Evolutionary conservation across 1,284 basidiomycete species (phyloP).

Genomic region (Macrocystidia cucumis): DNA sequence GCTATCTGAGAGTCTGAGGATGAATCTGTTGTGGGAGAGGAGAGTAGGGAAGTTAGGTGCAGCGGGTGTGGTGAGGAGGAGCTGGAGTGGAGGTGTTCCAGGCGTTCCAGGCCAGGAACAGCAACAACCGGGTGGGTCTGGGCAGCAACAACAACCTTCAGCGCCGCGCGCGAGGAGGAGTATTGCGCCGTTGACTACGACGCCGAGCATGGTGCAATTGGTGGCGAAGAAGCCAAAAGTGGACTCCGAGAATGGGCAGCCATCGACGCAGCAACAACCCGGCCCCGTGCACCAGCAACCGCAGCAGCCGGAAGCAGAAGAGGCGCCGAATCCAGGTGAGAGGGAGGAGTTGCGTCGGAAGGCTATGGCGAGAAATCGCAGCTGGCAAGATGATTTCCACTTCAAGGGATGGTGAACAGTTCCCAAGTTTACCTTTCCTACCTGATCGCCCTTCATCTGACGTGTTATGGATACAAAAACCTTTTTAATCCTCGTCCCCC

Average conservation of each 20-base stretch:
- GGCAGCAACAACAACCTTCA: not conserved
- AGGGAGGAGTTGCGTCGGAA: slow-evolving; percentile 28
- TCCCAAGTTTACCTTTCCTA: too few species aligned
- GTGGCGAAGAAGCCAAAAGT: slow-evolving; percentile 22
- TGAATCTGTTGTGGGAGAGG: slow-evolving; percentile 83
- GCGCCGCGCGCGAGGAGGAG: slow-evolving; percentile 18
- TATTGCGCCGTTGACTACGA: slow-evolving; percentile 33
- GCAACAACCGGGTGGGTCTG: not conserved
- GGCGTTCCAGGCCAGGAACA: slow-evolving; percentile 4
- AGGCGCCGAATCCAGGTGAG: slow-evolving; percentile 19
- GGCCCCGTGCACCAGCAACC: slow-evolving; percentile 14
- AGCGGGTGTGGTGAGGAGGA: slow-evolving; percentile 20
- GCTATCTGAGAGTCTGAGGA: slow-evolving; percentile 76
- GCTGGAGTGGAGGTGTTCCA: slow-evolving; percentile 14
- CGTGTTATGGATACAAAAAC: too few species aligned
- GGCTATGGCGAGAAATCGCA: slow-evolving; percentile 51
- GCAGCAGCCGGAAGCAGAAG: slow-evolving; percentile 29
- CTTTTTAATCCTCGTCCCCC: too few species aligned
- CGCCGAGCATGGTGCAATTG: slow-evolving; percentile 24
- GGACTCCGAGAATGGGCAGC: slow-evolving; percentile 12
- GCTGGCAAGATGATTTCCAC: slow-evolving; percentile 67
- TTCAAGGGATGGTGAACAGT: slow-evolving; percentile 63
- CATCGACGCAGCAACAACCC: slow-evolving; percentile 1
- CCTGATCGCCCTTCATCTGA: too few species aligned
- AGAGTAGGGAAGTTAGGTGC: slow-evolving; percentile 49